Conservation (phyloP, 257 asterid species). For the Nicotiana tabacum region DNA sequence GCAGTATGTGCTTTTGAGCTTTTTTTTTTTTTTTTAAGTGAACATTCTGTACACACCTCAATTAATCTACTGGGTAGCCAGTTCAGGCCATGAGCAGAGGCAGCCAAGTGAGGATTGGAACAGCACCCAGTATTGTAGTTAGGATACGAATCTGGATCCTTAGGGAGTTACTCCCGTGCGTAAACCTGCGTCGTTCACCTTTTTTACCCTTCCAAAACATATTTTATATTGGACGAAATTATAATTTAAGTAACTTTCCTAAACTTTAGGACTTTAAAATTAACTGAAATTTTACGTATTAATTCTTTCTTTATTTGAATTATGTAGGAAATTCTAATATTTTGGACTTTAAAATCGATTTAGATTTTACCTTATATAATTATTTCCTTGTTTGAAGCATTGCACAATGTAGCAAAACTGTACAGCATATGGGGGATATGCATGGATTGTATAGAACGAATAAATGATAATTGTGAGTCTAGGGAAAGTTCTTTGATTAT, state of each 20-base stretch:
- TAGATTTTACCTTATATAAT: too few relatives aligned
- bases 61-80: neutral
- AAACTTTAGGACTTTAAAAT: too few relatives aligned
- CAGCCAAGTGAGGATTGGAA: neutral
- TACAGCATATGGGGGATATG: neutral
- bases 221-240: too few relatives aligned
- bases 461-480: neutral
- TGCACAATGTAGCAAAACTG: neutral
- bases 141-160: neutral
- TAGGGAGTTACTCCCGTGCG: neutral
- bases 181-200: neutral
- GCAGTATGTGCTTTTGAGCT: neutral
- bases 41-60: neutral
- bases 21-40: neutral
- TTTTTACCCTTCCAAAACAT: too few relatives aligned
- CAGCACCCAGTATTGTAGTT: neutral
- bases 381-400: too few relatives aligned
- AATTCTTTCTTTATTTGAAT: too few relatives aligned
- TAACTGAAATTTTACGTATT: too few relatives aligned
- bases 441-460: neutral
- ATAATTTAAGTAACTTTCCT: too few relatives aligned
- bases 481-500: neutral
- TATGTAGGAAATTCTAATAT: too few relatives aligned
- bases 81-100: neutral
- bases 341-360: too few relatives aligned